A percentile compares a stretch with the other conserved stretches of the same genome.
Evolutionary conservation across 2,329 filamentous ascomycete genomes (phyloP).

Genomic region (Microcyclosporella mali): DNA sequence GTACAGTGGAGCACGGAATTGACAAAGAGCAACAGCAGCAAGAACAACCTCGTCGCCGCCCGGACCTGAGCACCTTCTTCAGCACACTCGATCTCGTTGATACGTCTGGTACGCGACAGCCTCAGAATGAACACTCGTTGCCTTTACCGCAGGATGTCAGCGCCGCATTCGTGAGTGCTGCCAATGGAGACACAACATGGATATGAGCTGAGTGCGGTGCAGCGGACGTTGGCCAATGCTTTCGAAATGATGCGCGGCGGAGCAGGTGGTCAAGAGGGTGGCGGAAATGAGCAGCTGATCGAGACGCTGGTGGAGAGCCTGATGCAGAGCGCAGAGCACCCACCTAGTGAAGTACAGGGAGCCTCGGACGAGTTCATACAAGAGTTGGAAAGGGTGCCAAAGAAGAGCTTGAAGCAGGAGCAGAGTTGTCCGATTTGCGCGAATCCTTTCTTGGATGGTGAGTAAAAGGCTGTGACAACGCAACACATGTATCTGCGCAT

Average conservation of each 20-base stretch:
- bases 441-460: conserved; percentile 55
- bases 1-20: conserved; percentile 46
- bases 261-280: conserved; percentile 14
- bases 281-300: conserved; percentile 39
- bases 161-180: conserved; percentile 42
- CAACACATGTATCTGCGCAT: neutral
- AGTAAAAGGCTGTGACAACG: conserved; percentile 8
- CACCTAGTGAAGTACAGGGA: conserved; percentile 55
- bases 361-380: conserved; percentile 57
- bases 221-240: conserved; percentile 53
- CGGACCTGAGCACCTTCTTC: conserved; percentile 61
- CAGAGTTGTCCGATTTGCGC: conserved; percentile 56
- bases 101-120: conserved; percentile 45
- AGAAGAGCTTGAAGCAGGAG: conserved; percentile 41
- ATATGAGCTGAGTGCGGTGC: neutral
- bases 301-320: conserved; percentile 51
- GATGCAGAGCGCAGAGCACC: conserved; percentile 51
- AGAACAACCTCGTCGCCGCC: conserved; percentile 43
- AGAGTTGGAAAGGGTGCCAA: conserved; percentile 54
- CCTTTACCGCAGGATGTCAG: conserved; percentile 57
- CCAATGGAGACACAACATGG: neutral
- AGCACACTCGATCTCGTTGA: conserved; percentile 54
- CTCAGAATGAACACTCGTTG: conserved; percentile 51
- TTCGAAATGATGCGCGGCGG: conserved; percentile 52
- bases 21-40: conserved; percentile 29